Conservation (phyloP, 257 asterid species). For the Rhazya stricta region DNA sequence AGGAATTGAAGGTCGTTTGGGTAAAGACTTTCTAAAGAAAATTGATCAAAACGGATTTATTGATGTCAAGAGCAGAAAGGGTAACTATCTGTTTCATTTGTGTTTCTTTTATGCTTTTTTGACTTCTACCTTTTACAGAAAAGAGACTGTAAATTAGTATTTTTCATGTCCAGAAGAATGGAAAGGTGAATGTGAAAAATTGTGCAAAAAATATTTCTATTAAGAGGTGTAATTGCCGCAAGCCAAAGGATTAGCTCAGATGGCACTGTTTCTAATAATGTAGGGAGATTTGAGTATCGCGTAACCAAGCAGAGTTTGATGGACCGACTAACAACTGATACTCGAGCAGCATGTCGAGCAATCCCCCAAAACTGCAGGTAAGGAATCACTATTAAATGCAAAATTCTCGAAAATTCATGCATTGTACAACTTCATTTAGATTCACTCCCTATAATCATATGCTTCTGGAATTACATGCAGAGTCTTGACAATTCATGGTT, state of each 20-base stretch:
- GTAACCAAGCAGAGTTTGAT: conserved; percentile 66
- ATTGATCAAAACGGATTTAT: conserved; percentile 56
- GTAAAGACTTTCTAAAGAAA: conserved; percentile 51
- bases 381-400: not conserved
- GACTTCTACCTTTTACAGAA: not conserved
- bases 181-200: not conserved
- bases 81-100: conserved; percentile 26
- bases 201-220: not conserved
- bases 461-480: conserved; percentile 29
- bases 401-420: not conserved
- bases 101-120: not conserved
- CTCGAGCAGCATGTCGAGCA: conserved; percentile 45
- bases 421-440: not conserved
- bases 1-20: conserved; percentile 91
- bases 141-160: not conserved
- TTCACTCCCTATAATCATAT: not conserved
- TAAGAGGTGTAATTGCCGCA: not conserved
- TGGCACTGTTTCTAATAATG: conserved; percentile 12
- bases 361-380: conserved; percentile 69
- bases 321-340: conserved; percentile 74
- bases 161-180: not conserved
- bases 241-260: not conserved
- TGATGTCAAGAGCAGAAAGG: conserved; percentile 66
- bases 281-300: conserved; percentile 63
- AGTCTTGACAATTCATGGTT: conserved; percentile 70